Evolutionary conservation across 192 early-diverging fungal species (phyloP).

Genomic region (Backusella mclennaniae): DNA sequence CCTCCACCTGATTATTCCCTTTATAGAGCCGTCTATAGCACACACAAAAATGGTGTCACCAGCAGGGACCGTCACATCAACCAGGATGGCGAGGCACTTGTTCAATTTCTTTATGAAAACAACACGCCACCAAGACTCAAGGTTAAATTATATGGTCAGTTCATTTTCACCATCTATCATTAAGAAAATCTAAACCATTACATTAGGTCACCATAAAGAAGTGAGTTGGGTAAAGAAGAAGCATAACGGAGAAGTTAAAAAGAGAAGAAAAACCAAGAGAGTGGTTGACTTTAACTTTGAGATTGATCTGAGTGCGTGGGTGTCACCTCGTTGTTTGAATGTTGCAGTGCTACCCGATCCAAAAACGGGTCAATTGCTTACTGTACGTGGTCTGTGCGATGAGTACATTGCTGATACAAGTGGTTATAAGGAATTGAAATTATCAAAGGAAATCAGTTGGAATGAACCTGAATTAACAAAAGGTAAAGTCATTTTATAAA

Average conservation of each 20-base stretch:
- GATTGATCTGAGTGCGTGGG: conserved; percentile 30
- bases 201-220: conserved; percentile 35
- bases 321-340: conserved; percentile 28
- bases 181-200: too few relatives aligned
- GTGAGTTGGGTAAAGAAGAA: conserved; percentile 8
- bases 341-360: conserved; percentile 34
- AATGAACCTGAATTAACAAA: conserved; percentile 35
- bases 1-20: conserved; percentile 31
- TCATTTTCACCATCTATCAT: too few relatives aligned
- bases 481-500: conserved; percentile 13
- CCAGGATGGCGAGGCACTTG: conserved; percentile 35
- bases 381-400: conserved; percentile 33
- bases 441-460: conserved; percentile 46
- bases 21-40: conserved; percentile 26
- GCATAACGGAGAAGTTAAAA: conserved; percentile 17
- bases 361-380: conserved; percentile 18
- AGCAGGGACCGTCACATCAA: conserved; percentile 37
- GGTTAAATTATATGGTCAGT: conserved; percentile 4
- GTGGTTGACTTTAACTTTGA: conserved; percentile 35
- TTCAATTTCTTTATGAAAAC: conserved; percentile 32
- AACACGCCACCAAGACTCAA: conserved; percentile 27
- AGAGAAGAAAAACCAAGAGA: conserved; percentile 23
- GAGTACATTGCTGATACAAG: conserved; percentile 30
- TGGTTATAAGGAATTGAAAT: conserved; percentile 40
- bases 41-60: conserved; percentile 18